Conservation (phyloP, 441 rosid species). For the Biscutella laevigata region DNA sequence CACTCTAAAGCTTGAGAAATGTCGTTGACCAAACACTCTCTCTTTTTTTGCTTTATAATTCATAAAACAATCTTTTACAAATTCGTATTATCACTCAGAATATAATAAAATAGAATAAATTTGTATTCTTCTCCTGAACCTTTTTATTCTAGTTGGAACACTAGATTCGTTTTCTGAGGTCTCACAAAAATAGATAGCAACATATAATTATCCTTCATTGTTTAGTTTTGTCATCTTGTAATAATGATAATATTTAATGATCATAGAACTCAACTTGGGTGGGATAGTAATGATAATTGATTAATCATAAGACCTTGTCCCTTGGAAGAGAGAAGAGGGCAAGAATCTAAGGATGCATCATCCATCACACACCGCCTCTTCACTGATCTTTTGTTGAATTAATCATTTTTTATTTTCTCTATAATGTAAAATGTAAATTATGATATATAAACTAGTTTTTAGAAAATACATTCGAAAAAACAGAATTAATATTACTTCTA, state of each 20-base stretch:
- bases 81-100: constrained; percentile 7
- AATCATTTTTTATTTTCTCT: too few species aligned
- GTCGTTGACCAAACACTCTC: constrained; percentile 22
- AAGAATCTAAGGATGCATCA: constrained; percentile 14
- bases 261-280: constrained; percentile 16
- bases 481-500: too few species aligned
- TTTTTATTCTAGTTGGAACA: constrained; percentile 2
- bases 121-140: constrained; percentile 11
- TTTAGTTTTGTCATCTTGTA: constrained; percentile 16
- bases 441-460: too few species aligned
- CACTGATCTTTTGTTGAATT: too few species aligned
- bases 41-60: too few species aligned
- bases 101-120: not conserved
- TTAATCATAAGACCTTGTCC: constrained; percentile 7
- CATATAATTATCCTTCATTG: not conserved
- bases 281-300: not conserved
- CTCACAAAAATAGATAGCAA: not conserved
- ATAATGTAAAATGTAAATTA: too few species aligned
- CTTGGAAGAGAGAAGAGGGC: constrained; percentile 23
- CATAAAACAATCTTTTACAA: not conserved
- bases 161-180: not conserved
- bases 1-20: constrained; percentile 20
- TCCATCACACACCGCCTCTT: too few species aligned
- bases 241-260: not conserved
- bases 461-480: too few species aligned